A percentile compares a stretch with the other conserved stretches of the same genome.
phyloP scores from a whole-genome alignment of 2,329 filamentous ascomycete species.

The Talaromyces albobiverticillius region DNA sequence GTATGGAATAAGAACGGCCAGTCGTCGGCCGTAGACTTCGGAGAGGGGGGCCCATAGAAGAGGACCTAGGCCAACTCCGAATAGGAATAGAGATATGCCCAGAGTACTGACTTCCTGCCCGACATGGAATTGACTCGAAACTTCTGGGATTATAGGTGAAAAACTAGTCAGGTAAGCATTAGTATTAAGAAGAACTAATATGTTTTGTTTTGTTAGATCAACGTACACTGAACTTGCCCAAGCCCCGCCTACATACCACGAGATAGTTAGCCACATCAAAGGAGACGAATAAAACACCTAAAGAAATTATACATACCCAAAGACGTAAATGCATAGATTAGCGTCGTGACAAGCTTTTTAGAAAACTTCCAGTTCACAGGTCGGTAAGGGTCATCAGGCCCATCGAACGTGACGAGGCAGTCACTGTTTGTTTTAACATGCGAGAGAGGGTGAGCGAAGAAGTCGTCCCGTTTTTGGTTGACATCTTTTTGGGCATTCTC shows the following conservation, averaged over 20 bases:
- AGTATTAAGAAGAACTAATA: conserved; percentile 18
- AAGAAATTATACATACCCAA: conserved; percentile 45
- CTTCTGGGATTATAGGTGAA: conserved; percentile 56
- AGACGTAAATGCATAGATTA: conserved; percentile 58
- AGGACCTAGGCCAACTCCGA: conserved; percentile 60
- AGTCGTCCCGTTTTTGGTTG: not conserved
- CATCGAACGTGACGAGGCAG: conserved; percentile 60
- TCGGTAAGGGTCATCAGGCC: conserved; percentile 62
- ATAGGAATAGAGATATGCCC: conserved; percentile 60
- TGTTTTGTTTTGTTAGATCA: conserved; percentile 18
- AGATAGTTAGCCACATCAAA: conserved; percentile 43
- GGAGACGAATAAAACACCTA: conserved; percentile 45
- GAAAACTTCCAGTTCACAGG: conserved; percentile 65
- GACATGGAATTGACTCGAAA: conserved; percentile 57
- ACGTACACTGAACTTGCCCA: conserved; percentile 37
- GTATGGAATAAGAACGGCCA: conserved; percentile 55
- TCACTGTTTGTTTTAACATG: not conserved
- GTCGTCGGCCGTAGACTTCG: conserved; percentile 50
- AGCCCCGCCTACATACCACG: conserved; percentile 58
- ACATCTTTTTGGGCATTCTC: not conserved
- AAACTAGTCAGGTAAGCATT: conserved; percentile 38
- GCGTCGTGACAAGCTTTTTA: conserved; percentile 64
- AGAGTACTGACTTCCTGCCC: conserved; percentile 54
- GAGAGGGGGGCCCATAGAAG: conserved; percentile 58
- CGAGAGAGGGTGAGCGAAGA: not conserved